Evolutionary conservation across 345 rosid genomes (phyloP), one percentile per base, ranked within the genome.

Genomic region (Acer saccharum): DNA sequence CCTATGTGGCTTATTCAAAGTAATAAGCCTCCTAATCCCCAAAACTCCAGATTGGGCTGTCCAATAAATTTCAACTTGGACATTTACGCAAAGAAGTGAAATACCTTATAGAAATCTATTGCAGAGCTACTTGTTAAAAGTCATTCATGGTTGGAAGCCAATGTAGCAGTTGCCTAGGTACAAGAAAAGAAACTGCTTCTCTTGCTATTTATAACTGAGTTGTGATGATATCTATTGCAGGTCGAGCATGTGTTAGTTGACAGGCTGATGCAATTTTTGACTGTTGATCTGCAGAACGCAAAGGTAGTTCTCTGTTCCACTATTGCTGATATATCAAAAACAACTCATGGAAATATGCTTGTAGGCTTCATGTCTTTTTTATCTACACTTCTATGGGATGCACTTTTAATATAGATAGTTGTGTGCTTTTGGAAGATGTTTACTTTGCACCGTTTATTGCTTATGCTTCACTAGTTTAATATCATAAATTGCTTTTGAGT

Each of bases 231-330:
- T 71, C 43, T 75, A 1, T 84, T 81, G 44, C 87, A 92, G 97
- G 94, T 92, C 62, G 97, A 94, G 87, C 95, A 91, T 62, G 89
- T 91, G 69, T 77, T 94, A 76, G 75, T 90, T 81, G 93, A 94
- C 82, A 87, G 93, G 78, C 74, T 94, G 82, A 88, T 69, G 57
- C 82, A 86, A 11, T 89, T 92, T 81, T 78, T 92, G 86, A 85
- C 66, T 57, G 89, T 84, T 65, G 97, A 92, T 85, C 80, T 94
- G 79, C 94, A 86, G 83, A 93, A 88, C 68, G 94, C 84, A 65
- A 91, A 89, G 95, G 97, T 94, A 79, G 60, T 71, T 23, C 23
- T 32, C 66, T 80, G 16, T 74, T 52, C 44, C 25, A 25, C 69
- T 58, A 68, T 41, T 52, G 54, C 17, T 54, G 54, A 35, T 39